These are phyloP conservation scores for Tagetes erecta DNA, from an alignment of 129 eudicot species.

Conservation along the genomic window DNA sequence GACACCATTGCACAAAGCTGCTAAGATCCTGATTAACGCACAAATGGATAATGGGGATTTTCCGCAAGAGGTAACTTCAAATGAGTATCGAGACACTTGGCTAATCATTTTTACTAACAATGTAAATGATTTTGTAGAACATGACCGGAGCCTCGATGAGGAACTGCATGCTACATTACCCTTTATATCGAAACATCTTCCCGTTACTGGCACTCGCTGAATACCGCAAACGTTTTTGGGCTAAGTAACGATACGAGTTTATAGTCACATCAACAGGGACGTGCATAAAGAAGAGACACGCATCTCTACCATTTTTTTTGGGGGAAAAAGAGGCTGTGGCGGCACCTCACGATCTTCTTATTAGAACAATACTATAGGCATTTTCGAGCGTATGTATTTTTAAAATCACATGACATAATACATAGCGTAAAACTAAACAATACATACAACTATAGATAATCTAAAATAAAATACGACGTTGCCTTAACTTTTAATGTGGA, in stretches of 20 bases:
- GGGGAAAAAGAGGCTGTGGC: too few species aligned
- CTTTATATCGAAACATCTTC: slow-evolving; percentile 32
- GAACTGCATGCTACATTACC: slow-evolving; percentile 43
- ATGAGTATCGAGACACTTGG: background rate
- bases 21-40: slow-evolving; percentile 37
- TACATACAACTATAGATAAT: too few species aligned
- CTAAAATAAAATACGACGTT: too few species aligned
- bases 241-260: background rate
- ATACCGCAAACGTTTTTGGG: slow-evolving; percentile 35
- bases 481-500: too few species aligned
- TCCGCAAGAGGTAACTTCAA: slow-evolving; percentile 33
- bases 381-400: too few species aligned
- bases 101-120: slow-evolving; percentile 6
- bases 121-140: slow-evolving; percentile 17
- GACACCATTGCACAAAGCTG: slow-evolving; percentile 41
- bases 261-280: too few species aligned
- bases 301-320: too few species aligned
- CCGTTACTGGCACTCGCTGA: slow-evolving; percentile 39
- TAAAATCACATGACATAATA: too few species aligned
- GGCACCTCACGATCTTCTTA: too few species aligned
- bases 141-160: slow-evolving; percentile 41
- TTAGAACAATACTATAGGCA: too few species aligned
- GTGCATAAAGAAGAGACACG: too few species aligned
- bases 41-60: slow-evolving; percentile 49
- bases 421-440: too few species aligned